Percentiles rank a stretch among this genome's conserved stretches.
These are phyloP conservation scores for Drosera spatulata DNA, from an alignment of 179 eudicot genomes.

Conservation along the genomic window DNA sequence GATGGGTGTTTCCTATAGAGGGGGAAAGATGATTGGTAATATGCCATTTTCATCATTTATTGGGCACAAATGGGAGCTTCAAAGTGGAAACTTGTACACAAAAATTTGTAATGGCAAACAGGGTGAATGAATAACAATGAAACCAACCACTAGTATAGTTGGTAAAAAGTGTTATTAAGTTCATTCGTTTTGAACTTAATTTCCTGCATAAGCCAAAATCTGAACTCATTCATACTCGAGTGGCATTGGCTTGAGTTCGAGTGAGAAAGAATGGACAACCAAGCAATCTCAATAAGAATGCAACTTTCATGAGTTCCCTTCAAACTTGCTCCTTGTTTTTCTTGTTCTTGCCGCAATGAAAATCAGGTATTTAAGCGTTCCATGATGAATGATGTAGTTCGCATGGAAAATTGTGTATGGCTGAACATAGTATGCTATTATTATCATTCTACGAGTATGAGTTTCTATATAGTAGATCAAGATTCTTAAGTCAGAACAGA, in stretches of 20 bases:
- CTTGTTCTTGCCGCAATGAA: neutral
- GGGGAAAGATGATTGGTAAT: conserved; percentile 95
- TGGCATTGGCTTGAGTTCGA: neutral
- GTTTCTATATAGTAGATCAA: neutral
- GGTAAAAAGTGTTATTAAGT: too few species aligned
- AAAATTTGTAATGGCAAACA: too few species aligned
- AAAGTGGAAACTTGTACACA: neutral
- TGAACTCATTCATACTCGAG: too few species aligned
- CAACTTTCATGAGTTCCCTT: conserved; percentile 48
- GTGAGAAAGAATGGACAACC: neutral
- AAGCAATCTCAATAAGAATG: conserved; percentile 26
- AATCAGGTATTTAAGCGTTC: too few species aligned
- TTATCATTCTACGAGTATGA: neutral
- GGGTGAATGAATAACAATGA: too few species aligned
- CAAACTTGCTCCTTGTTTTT: conserved; percentile 40
- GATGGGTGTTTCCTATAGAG: conserved; percentile 80
- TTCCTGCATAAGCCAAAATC: too few species aligned
- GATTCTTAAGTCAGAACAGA: neutral
- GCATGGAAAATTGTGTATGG: neutral
- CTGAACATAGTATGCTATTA: too few species aligned
- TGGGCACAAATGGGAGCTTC: conserved; percentile 18
- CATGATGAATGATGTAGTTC: too few species aligned
- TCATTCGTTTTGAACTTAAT: too few species aligned
- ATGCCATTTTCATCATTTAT: conserved; percentile 59
- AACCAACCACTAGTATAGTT: too few species aligned